These are phyloP conservation scores for Plasmodium gallinaceum DNA, from an alignment of 169 alveolate genomes.

Conservation along the genomic window DNA sequence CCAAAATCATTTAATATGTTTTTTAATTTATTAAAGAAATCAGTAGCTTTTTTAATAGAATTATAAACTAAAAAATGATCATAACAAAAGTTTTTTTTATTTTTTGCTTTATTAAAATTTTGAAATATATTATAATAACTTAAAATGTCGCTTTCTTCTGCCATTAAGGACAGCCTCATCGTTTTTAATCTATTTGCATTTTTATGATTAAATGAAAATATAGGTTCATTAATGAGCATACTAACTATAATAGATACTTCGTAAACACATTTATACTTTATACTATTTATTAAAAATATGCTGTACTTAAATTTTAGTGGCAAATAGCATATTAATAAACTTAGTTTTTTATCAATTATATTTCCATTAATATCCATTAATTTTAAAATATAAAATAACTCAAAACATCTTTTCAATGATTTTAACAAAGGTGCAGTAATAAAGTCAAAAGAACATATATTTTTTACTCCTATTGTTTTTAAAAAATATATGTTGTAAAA, in stretches of 20 bases:
- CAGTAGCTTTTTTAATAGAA: constrained; percentile 46
- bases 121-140: constrained; percentile 76
- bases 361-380: constrained; percentile 75
- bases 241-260: constrained; percentile 61
- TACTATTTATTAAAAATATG: constrained; percentile 67
- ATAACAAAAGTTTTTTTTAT: constrained; percentile 62
- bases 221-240: constrained; percentile 70
- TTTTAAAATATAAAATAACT: constrained; percentile 58
- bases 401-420: constrained; percentile 66
- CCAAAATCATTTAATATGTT: constrained; percentile 45
- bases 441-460: constrained; percentile 73
- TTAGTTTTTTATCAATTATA: constrained; percentile 69
- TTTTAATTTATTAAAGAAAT: constrained; percentile 51
- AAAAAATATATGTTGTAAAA: constrained; percentile 62
- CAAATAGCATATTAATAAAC: constrained; percentile 66
- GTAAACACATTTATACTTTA: constrained; percentile 57
- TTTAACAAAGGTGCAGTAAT: constrained; percentile 61
- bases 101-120: constrained; percentile 41
- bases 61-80: constrained; percentile 55
- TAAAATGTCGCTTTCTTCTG: constrained; percentile 73
- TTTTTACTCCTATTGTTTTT: constrained; percentile 67
- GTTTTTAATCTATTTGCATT: constrained; percentile 26
- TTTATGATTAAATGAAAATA: constrained; percentile 31
- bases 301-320: constrained; percentile 75
- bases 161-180: constrained; percentile 67